Conservation (phyloP, 1,284 basidiomycete genomes). For the Vanrija sp. region DNA sequence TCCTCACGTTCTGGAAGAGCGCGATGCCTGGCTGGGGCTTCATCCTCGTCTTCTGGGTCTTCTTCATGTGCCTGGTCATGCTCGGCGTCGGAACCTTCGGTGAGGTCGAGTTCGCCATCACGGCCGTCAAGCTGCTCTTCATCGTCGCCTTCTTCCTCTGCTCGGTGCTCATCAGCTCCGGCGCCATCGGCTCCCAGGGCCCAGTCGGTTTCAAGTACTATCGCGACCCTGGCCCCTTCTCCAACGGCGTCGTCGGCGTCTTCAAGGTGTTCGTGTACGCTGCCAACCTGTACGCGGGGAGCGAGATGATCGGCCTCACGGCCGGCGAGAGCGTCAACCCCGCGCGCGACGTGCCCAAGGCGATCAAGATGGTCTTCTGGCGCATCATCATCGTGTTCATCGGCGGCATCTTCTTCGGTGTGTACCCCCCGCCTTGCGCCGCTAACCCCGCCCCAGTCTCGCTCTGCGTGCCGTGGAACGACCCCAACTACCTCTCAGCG, state of each 20-base stretch:
- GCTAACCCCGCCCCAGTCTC: conserved; percentile 20
- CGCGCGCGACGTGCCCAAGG: conserved; percentile 64
- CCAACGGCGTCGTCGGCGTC: conserved; percentile 55
- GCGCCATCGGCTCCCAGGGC: not conserved
- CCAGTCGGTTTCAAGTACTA: not conserved
- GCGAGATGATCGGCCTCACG: conserved; percentile 53
- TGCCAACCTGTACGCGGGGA: conserved; percentile 30
- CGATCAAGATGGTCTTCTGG: conserved; percentile 73
- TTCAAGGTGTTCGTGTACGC: conserved; percentile 54
- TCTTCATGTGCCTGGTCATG: not conserved
- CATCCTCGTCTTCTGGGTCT: not conserved
- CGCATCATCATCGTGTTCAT: conserved; percentile 68
- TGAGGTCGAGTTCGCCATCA: not conserved
- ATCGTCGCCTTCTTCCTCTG: not conserved
- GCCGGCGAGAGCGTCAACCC: conserved; percentile 57
- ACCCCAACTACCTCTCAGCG: not conserved
- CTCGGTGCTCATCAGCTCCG: not conserved
- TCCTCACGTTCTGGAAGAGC: not conserved
- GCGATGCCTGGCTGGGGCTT: not conserved
- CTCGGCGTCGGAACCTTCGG: not conserved
- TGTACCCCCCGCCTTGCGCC: not conserved
- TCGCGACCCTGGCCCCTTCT: not conserved
- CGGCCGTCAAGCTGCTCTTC: not conserved
- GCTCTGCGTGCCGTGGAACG: not conserved
- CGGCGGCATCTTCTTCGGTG: not conserved